Evolutionary conservation across 2,329 filamentous ascomycete genomes (phyloP).

Genomic region (Aspergillus ochraceoroseus): DNA sequence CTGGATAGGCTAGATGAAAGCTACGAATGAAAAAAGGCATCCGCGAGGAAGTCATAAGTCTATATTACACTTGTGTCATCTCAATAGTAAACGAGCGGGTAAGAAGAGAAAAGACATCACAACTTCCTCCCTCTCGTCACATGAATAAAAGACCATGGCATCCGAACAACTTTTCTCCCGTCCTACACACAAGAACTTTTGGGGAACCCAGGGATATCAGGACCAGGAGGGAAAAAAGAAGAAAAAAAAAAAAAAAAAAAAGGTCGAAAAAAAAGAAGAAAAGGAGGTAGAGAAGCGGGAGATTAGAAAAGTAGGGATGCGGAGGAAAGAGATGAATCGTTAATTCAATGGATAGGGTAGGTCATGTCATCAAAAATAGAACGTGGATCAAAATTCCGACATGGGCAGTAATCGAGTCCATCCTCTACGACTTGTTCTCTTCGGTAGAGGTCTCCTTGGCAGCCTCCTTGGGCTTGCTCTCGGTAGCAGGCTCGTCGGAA

Average conservation of each 20-base stretch:
- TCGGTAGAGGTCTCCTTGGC: constrained; percentile 42
- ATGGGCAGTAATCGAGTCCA: too few relatives aligned
- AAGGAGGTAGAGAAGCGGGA: constrained; percentile 23
- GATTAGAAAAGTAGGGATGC: constrained; percentile 15
- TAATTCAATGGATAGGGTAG: constrained; percentile 24
- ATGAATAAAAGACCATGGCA: constrained; percentile 21
- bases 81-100: constrained; percentile 22
- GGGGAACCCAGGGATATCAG: constrained; percentile 42
- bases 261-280: constrained; percentile 22
- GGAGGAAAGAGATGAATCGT: constrained; percentile 22
- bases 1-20: too few relatives aligned
- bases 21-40: constrained; percentile 5
- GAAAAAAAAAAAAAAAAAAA: constrained; percentile 24
- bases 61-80: constrained; percentile 29
- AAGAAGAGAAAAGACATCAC: constrained; percentile 24
- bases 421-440: constrained; percentile 40
- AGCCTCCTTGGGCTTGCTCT: constrained; percentile 45
- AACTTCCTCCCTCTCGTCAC: constrained; percentile 26
- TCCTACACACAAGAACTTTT: constrained; percentile 37
- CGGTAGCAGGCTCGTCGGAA: constrained; percentile 39
- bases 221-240: constrained; percentile 29
- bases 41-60: constrained; percentile 30
- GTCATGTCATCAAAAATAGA: constrained; percentile 37
- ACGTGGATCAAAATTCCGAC: constrained; percentile 32
- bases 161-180: constrained; percentile 25